Evolutionary conservation across 2,329 filamentous ascomycete species (phyloP).

Genomic region (Claviceps monticola): DNA sequence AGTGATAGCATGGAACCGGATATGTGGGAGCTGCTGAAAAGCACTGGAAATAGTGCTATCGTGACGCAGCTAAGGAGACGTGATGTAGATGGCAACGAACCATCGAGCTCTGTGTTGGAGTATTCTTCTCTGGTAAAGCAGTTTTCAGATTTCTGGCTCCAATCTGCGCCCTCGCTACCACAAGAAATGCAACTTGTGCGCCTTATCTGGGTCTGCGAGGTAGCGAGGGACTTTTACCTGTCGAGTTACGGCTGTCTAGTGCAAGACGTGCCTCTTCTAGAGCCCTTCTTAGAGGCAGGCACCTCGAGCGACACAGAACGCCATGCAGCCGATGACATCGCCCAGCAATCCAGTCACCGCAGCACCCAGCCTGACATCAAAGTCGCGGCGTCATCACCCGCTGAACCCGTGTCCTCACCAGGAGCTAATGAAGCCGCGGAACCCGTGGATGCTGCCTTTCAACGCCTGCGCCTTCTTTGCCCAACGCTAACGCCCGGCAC

Average conservation of each 20-base stretch:
- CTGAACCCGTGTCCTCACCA: slow-evolving; percentile 2
- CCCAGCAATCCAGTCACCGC: neutral
- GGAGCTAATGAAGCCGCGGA: neutral
- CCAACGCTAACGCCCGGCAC: slow-evolving; percentile 15
- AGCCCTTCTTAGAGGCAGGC: slow-evolving; percentile 16
- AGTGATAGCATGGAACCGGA: slow-evolving; percentile 15
- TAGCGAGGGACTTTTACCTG: slow-evolving; percentile 21
- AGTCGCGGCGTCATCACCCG: slow-evolving; percentile 6
- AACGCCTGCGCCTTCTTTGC: slow-evolving; percentile 22
- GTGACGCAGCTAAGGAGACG: slow-evolving; percentile 18
- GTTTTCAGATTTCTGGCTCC: slow-evolving; percentile 20
- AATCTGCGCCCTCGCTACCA: slow-evolving; percentile 12
- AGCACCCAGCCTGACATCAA: neutral
- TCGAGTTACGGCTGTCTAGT: slow-evolving; percentile 22
- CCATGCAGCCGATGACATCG: slow-evolving; percentile 6
- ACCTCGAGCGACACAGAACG: slow-evolving; percentile 4
- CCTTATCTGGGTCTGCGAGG: slow-evolving; percentile 16
- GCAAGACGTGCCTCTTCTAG: slow-evolving; percentile 19
- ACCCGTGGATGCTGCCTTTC: slow-evolving; percentile 16
- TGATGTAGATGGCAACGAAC: slow-evolving; percentile 9
- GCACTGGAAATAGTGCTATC: slow-evolving; percentile 14
- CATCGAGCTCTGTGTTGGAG: slow-evolving; percentile 12
- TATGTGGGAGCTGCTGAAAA: slow-evolving; percentile 16
- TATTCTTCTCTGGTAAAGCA: slow-evolving; percentile 16
- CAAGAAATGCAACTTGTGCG: slow-evolving; percentile 12